Evolutionary conservation across 768 basidiomycete species (phyloP), one percentile per base, ranked within the genome.

Genomic region (Rhodosporidiobolus odoratus): DNA sequence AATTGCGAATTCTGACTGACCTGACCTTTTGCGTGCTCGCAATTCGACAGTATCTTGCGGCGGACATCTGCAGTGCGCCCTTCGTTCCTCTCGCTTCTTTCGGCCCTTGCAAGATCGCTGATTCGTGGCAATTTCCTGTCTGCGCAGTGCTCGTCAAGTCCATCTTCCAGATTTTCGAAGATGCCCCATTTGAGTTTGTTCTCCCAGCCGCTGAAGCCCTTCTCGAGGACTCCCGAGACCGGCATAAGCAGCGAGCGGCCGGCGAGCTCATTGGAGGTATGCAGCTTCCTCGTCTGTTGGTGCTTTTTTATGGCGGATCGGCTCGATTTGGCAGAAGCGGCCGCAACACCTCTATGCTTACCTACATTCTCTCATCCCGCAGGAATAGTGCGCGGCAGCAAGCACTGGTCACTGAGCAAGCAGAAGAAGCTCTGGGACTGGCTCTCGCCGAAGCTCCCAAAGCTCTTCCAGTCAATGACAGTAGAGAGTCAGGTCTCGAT

Each of bases 161-260:
- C 6, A 65, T 81, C 25, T 78, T 89, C 77, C 91, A 93, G 82
- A 77, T 92, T 25, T 83, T 89, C 61, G 88, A 88, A 75, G 86
- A 88, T 72, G 85, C 85, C 64, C 87, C 89, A 1, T 85, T 90
- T 63, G 83, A 85, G 63, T 82, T 82, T 0, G 80, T 91, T 68
- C 84, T 82, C 68, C 86, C 87, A 0, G 83, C 85, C 1, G 77
- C 91, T 62, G 69, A 68, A 45, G 87, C 88, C 64, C 82, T 82
- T 40, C 80, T 92, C 27, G 78, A 79, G 15, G 85, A 90, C 75
- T 85, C 88, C 70, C 76, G 78, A 21, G 87, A 90, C 72, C 88
- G 90, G 69, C 89, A 94, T 80, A 91, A 92, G 80, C 91, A 91
- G 77, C 84, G 92, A 38, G 91, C 90, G 4, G 87, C 90, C 15